phyloP scores from a whole-genome alignment of 768 basidiomycete genomes.

The Leccinum rimulosum region DNA sequence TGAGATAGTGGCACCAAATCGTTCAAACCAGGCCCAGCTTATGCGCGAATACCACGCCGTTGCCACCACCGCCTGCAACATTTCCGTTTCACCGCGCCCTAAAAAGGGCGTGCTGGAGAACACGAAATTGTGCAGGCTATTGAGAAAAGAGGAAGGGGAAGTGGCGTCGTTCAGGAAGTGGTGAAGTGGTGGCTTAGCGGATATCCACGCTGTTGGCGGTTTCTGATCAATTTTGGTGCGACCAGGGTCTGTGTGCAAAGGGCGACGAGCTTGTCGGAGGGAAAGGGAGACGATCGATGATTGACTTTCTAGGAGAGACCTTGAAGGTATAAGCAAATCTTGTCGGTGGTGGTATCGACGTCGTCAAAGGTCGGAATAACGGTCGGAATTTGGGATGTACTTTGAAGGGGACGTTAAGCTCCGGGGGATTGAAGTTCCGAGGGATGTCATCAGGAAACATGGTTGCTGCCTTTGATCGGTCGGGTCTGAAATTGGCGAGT shows the following conservation, averaged over 20 bases:
- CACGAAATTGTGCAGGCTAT: slow-evolving; percentile 7
- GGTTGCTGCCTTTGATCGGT: neutral
- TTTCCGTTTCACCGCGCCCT: slow-evolving; percentile 13
- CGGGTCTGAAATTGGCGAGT: neutral
- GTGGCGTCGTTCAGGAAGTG: neutral
- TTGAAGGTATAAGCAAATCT: slow-evolving; percentile 1
- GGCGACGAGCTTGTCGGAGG: neutral
- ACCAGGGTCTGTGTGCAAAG: neutral
- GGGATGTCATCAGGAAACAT: neutral
- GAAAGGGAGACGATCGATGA: neutral
- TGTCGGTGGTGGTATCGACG: neutral
- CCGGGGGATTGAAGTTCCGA: neutral
- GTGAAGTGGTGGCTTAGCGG: neutral
- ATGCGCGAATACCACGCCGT: neutral
- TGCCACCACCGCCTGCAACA: slow-evolving; percentile 8
- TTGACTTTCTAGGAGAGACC: neutral
- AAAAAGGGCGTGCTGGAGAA: slow-evolving; percentile 18
- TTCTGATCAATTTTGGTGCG: neutral
- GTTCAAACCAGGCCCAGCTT: neutral
- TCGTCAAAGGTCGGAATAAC: neutral
- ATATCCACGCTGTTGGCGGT: neutral
- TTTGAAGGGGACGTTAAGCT: neutral
- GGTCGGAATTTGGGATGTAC: neutral
- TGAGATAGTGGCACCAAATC: neutral
- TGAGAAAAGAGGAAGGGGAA: neutral